These are phyloP conservation scores for Talaromyces islandicus DNA, from an alignment of 2,329 filamentous ascomycete genomes.

Conservation along the genomic window DNA sequence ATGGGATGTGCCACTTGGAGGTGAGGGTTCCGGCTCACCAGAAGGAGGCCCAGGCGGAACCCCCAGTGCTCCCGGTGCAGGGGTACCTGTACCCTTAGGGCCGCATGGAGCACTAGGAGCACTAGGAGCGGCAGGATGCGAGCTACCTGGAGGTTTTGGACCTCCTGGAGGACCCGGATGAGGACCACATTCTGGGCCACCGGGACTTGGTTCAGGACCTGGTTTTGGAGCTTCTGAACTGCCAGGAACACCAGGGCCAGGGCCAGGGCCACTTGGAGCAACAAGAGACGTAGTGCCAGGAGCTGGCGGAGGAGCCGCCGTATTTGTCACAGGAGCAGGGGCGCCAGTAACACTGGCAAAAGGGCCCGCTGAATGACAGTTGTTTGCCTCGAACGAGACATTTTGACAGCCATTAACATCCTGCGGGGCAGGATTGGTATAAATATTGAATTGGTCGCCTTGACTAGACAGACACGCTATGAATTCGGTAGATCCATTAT, in stretches of 20 bases:
- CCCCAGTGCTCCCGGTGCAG: conserved; percentile 1
- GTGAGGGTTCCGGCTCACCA: conserved; percentile 7
- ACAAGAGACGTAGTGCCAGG: conserved; percentile 10
- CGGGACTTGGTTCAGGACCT: not conserved
- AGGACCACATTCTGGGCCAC: not conserved
- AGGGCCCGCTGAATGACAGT: conserved; percentile 22
- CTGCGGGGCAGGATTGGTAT: conserved; percentile 27
- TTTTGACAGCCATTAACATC: conserved; percentile 28
- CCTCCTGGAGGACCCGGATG: conserved; percentile 7
- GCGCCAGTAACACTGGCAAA: not conserved
- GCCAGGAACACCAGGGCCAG: not conserved
- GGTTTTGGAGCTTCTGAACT: not conserved
- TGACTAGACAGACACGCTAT: conserved; percentile 54
- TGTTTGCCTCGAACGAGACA: conserved; percentile 29
- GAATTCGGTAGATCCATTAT: conserved; percentile 49
- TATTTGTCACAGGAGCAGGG: not conserved
- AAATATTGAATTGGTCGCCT: conserved; percentile 36
- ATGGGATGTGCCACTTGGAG: not conserved
- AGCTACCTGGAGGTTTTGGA: not conserved
- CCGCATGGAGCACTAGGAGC: not conserved
- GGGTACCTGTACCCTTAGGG: not conserved
- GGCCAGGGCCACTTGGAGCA: conserved; percentile 2
- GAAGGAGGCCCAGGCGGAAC: conserved; percentile 1
- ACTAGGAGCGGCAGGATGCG: not conserved
- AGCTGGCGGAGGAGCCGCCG: conserved; percentile 13